Conservation (phyloP, 2,329 filamentous ascomycete genomes). For the Sclerotinia glacialis region DNA sequence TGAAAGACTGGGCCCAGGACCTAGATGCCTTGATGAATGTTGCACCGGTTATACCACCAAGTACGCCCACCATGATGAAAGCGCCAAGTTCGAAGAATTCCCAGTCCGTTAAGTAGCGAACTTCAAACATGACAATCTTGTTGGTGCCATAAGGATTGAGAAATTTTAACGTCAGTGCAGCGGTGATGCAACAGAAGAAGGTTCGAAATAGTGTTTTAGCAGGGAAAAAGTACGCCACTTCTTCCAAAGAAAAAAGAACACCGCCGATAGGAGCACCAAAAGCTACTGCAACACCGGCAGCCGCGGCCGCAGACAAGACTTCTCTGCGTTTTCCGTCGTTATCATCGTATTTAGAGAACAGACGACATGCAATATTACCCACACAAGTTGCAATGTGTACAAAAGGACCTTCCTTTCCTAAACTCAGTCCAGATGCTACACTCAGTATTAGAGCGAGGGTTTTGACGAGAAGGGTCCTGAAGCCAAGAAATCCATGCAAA, state of each 20-base stretch:
- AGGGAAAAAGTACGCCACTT: slow-evolving; percentile 96
- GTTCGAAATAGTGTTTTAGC: slow-evolving; percentile 96
- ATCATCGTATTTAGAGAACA: slow-evolving; percentile 90
- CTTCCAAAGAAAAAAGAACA: slow-evolving; percentile 89
- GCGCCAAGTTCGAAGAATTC: slow-evolving; percentile 83
- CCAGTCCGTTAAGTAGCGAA: slow-evolving; percentile 89
- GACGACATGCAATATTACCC: slow-evolving; percentile 88
- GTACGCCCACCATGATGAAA: slow-evolving; percentile 81
- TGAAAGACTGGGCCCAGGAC: slow-evolving; percentile 85
- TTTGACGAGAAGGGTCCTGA: slow-evolving; percentile 85
- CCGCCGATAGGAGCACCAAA: slow-evolving; percentile 90
- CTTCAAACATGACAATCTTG: slow-evolving; percentile 96
- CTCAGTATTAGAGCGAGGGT: slow-evolving; percentile 78
- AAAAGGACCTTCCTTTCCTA: slow-evolving; percentile 90
- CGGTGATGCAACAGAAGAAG: slow-evolving; percentile 96
- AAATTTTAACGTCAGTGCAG: slow-evolving; percentile 88
- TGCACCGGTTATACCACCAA: slow-evolving; percentile 82
- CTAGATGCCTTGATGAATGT: slow-evolving; percentile 95
- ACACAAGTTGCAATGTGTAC: slow-evolving; percentile 97
- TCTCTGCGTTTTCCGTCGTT: slow-evolving; percentile 95
- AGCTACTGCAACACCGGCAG: slow-evolving; percentile 87
- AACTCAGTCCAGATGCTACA: slow-evolving; percentile 85
- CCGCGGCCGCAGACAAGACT: slow-evolving; percentile 87
- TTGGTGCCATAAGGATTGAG: slow-evolving; percentile 93
- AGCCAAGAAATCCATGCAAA: slow-evolving; percentile 87